A percentile compares a stretch with the other conserved stretches of the same genome.
Evolutionary conservation across 768 basidiomycete species (phyloP).

Genomic region (Lactifluus pinguis): DNA sequence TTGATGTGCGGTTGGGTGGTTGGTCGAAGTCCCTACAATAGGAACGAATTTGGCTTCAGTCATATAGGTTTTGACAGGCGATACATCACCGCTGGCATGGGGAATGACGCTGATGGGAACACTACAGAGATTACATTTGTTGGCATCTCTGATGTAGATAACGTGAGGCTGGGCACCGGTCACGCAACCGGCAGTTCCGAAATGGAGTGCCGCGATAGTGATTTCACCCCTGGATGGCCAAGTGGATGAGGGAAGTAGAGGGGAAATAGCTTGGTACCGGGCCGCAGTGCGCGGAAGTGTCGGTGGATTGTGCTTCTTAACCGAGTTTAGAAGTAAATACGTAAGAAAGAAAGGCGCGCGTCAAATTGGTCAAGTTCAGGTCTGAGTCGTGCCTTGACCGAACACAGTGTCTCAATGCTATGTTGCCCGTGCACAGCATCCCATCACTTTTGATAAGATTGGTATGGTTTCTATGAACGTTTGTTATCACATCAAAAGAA

Average conservation of each 20-base stretch:
- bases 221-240: background rate
- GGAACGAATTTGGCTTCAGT: too few relatives aligned
- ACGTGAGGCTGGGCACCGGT: background rate
- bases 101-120: too few relatives aligned
- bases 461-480: background rate
- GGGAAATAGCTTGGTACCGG: background rate
- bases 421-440: background rate
- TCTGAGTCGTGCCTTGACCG: background rate
- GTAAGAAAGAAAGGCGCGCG: slow-evolving; percentile 5
- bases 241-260: background rate
- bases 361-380: background rate
- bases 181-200: background rate
- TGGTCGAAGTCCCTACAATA: too few relatives aligned
- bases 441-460: background rate
- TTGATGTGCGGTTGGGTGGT: too few relatives aligned
- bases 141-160: background rate
- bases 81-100: too few relatives aligned
- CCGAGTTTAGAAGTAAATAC: slow-evolving; percentile 9
- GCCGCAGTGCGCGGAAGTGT: slow-evolving; percentile 10
- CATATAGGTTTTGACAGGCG: too few relatives aligned
- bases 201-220: background rate
- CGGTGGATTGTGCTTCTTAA: background rate
- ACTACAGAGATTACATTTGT: background rate
- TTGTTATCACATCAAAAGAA: background rate
- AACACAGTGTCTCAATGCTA: too few relatives aligned